These are phyloP conservation scores for Begonia fuchsioides DNA, from an alignment of 306 rosid species.

Conservation along the genomic window DNA sequence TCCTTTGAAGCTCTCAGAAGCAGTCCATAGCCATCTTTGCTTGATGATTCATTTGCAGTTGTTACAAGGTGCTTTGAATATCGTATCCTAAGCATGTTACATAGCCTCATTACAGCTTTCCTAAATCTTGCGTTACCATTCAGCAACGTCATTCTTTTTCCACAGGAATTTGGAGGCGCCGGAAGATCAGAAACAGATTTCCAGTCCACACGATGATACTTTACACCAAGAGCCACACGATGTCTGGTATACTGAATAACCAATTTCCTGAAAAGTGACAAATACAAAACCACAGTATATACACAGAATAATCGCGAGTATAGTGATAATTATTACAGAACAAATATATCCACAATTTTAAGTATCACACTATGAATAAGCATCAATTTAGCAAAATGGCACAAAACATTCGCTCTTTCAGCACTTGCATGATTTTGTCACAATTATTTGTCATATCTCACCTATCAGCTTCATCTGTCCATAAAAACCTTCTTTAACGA, in stretches of 20 bases:
- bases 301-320: background rate
- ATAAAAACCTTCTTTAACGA: constrained; percentile 54
- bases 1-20: constrained; percentile 22
- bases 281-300: constrained; percentile 13
- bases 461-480: constrained; percentile 93
- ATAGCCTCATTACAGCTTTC: constrained; percentile 65
- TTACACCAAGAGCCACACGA: constrained; percentile 70
- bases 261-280: constrained; percentile 48
- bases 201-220: constrained; percentile 62
- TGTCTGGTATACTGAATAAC: constrained; percentile 67
- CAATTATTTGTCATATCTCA: constrained; percentile 14
- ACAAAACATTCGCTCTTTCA: background rate
- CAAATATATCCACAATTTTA: constrained; percentile 1
- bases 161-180: constrained; percentile 53
- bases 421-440: background rate
- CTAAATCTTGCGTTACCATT: constrained; percentile 41
- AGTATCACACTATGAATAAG: constrained; percentile 1
- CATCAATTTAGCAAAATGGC: constrained; percentile 3
- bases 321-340: background rate
- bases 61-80: constrained; percentile 47
- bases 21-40: constrained; percentile 31
- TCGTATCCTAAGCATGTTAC: constrained; percentile 59
- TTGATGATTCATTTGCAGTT: constrained; percentile 21
- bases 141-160: constrained; percentile 54
- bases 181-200: constrained; percentile 58